phyloP scores from a whole-genome alignment of 441 rosid species.

The Syzygium syzygioides region DNA sequence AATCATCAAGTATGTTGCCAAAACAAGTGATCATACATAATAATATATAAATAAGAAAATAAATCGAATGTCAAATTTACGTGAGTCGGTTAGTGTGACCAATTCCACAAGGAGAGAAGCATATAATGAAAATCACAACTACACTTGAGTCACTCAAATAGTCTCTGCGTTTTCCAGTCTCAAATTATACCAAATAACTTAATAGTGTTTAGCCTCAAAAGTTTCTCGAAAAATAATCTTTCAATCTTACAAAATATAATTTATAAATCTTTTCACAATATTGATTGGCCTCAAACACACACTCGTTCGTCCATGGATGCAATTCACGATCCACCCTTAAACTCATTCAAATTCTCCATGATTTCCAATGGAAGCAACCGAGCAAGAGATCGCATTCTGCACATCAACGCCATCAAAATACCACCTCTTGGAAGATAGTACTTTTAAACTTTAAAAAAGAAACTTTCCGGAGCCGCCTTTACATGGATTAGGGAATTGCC shows the following conservation, averaged over 20 bases:
- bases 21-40: neutral
- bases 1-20: neutral
- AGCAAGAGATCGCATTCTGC: neutral
- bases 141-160: neutral
- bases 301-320: neutral
- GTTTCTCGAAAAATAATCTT: neutral
- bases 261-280: neutral
- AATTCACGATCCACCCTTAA: neutral
- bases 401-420: neutral
- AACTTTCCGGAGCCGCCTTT: neutral
- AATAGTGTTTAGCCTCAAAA: neutral
- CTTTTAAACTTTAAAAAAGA: neutral
- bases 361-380: neutral
- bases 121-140: neutral
- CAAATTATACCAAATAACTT: neutral
- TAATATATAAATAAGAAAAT: neutral
- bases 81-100: neutral
- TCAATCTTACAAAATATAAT: neutral
- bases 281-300: neutral
- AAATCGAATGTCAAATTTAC: neutral
- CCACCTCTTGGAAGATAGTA: neutral
- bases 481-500: neutral
- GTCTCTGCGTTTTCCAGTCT: neutral
- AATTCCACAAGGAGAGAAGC: accelerated
- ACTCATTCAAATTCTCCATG: neutral